These are phyloP conservation scores for Candida rishiriensis DNA, from an alignment of 805 yeast species.

Conservation along the genomic window DNA sequence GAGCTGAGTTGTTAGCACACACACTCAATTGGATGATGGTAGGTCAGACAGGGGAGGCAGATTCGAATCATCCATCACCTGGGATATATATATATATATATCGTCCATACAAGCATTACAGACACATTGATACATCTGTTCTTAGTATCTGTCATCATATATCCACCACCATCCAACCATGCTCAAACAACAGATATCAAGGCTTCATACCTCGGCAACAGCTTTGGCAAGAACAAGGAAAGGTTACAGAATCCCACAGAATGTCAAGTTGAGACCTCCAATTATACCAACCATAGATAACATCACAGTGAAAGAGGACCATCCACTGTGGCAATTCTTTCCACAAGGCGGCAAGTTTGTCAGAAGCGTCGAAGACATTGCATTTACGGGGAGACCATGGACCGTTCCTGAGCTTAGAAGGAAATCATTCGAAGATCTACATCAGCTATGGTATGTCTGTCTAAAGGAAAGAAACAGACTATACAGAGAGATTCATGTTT, in stretches of 20 bases:
- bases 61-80: too few species aligned
- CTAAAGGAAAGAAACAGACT: conserved; percentile 77
- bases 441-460: conserved; percentile 84
- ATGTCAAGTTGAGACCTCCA: conserved; percentile 66
- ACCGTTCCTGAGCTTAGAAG: conserved; percentile 81
- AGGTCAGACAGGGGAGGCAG: too few species aligned
- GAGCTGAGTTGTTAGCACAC: too few species aligned
- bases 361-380: conserved; percentile 52
- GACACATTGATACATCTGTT: too few species aligned
- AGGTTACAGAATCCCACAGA: conserved; percentile 37
- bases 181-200: conserved; percentile 17
- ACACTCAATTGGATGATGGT: too few species aligned
- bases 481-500: conserved; percentile 66
- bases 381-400: conserved; percentile 72
- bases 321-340: conserved; percentile 95
- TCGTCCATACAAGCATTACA: too few species aligned
- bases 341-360: conserved; percentile 49
- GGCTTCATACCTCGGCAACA: conserved; percentile 33
- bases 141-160: background rate
- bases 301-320: conserved; percentile 71
- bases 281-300: conserved; percentile 78
- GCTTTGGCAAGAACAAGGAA: conserved; percentile 29
- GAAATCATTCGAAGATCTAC: conserved; percentile 88
- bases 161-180: background rate
- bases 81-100: too few species aligned